These are phyloP conservation scores for Raffaelea ambrosiae DNA, from an alignment of 2,329 filamentous ascomycete genomes.

Conservation along the genomic window DNA sequence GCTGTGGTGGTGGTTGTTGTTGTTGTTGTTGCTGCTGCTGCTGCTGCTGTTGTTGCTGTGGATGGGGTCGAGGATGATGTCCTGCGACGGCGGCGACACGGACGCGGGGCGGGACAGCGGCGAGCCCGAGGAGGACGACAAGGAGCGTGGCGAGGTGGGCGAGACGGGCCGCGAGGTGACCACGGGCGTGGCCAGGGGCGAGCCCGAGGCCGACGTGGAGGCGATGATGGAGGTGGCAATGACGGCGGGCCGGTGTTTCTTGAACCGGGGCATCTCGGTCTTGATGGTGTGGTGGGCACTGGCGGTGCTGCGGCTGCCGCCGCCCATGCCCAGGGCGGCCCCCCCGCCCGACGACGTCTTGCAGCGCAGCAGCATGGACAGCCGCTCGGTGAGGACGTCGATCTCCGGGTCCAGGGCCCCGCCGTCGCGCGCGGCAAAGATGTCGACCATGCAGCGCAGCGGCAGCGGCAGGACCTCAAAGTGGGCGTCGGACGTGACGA, in stretches of 20 bases:
- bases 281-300: neutral
- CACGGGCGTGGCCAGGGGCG: too few relatives aligned
- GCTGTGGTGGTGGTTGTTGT: neutral
- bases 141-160: too few relatives aligned
- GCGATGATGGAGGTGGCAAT: too few relatives aligned
- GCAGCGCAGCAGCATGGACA: neutral
- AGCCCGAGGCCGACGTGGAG: too few relatives aligned
- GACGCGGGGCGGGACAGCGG: too few relatives aligned
- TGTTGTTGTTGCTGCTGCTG: neutral
- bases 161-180: too few relatives aligned
- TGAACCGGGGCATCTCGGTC: neutral
- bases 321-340: neutral
- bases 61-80: neutral
- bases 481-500: slow-evolving; percentile 6
- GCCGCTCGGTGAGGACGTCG: neutral
- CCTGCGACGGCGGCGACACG: neutral
- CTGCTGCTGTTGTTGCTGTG: neutral
- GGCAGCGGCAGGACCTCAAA: slow-evolving; percentile 5
- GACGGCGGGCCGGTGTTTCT: neutral
- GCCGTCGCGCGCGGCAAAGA: slow-evolving; percentile 5
- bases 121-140: too few relatives aligned
- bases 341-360: neutral
- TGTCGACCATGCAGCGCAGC: slow-evolving; percentile 4
- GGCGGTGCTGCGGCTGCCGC: neutral
- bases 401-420: neutral